Conservation (phyloP, 108 stramenopile genomes). For the Cyclotella choctawhatcheeana region DNA sequence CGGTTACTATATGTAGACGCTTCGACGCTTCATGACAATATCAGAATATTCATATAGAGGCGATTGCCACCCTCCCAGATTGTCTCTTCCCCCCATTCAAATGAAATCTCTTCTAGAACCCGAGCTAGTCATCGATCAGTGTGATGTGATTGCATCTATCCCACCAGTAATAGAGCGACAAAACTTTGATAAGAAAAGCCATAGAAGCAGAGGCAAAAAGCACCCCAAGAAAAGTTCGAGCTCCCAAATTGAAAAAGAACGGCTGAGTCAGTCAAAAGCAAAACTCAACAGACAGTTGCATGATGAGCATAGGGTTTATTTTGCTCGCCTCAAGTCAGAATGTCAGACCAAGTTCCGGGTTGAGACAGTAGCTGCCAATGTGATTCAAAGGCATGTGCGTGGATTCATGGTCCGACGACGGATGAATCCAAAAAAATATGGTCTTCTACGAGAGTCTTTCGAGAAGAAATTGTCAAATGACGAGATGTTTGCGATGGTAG, state of each 20-base stretch:
- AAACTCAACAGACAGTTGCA: not conserved
- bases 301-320: not conserved
- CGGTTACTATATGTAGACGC: no score
- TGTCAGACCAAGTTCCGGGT: not conserved
- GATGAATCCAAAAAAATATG: not conserved
- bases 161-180: not conserved
- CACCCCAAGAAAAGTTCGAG: not conserved
- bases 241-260: not conserved
- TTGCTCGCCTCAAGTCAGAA: not conserved
- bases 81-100: not conserved
- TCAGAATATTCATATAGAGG: not conserved
- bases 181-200: not conserved
- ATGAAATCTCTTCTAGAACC: not conserved
- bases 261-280: not conserved
- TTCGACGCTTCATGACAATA: no score
- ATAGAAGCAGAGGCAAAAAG: not conserved
- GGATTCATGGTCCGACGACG: not conserved
- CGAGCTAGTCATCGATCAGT: not conserved
- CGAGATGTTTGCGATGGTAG: not conserved
- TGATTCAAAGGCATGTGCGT: not conserved
- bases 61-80: not conserved
- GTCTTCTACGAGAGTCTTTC: not conserved
- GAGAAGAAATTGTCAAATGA: not conserved
- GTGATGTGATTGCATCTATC: not conserved
- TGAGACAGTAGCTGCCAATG: not conserved